Conservation (phyloP, 768 basidiomycete species). For the Tulasnella sp. region DNA sequence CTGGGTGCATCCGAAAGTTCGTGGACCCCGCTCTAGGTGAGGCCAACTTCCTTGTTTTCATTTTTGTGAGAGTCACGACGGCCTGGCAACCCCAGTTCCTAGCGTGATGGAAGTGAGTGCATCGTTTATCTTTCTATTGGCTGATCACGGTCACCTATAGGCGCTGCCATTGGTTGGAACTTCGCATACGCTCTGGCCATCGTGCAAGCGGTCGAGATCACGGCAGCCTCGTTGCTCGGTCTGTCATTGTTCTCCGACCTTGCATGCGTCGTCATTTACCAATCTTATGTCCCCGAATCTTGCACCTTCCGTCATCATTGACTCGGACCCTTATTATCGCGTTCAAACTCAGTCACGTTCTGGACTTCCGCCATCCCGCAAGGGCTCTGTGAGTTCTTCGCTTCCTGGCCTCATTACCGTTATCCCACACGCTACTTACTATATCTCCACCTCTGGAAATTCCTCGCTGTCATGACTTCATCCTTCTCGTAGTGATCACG, state of each 20-base stretch:
- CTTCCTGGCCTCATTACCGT: neutral
- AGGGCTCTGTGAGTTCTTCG: neutral
- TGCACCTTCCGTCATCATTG: neutral
- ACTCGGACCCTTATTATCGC: neutral
- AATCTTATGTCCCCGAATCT: neutral
- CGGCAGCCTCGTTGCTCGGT: constrained; percentile 16
- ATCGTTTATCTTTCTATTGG: neutral
- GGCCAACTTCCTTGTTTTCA: neutral
- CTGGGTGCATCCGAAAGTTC: constrained; percentile 7
- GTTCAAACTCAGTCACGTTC: constrained; percentile 5
- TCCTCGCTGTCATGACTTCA: neutral
- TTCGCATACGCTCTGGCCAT: constrained; percentile 17
- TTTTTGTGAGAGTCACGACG: neutral
- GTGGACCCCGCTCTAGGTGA: constrained; percentile 13
- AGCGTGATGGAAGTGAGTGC: neutral
- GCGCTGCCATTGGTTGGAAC: constrained; percentile 16
- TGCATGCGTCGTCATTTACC: neutral
- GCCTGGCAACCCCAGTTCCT: neutral
- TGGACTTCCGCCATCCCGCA: constrained; percentile 7
- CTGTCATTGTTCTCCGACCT: neutral
- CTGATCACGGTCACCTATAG: neutral
- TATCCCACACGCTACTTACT: constrained; percentile 4
- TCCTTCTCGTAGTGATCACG: constrained; percentile 12
- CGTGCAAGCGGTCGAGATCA: constrained; percentile 17
- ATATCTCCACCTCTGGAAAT: neutral